Percentiles rank a stretch among this genome's conserved stretches.
These are phyloP conservation scores for Torulaspora globosa DNA, from an alignment of 1,139 yeast species.

Conservation along the genomic window DNA sequence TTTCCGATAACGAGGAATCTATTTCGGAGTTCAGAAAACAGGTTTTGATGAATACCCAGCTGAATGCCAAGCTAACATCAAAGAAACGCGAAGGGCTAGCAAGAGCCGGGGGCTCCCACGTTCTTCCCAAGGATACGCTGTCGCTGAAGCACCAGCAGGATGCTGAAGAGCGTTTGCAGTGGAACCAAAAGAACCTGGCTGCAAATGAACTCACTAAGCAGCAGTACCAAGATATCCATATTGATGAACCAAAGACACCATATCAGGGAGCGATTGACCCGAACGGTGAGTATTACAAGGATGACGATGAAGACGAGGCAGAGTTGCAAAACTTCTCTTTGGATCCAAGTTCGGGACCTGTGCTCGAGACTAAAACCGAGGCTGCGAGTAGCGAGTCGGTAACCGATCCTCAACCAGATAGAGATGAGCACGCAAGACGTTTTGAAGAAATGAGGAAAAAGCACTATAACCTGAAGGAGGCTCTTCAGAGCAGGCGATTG, in stretches of 20 bases:
- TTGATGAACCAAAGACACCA: conserved; percentile 97
- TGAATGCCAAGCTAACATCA: conserved; percentile 41
- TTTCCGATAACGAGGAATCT: conserved; percentile 34
- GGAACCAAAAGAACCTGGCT: conserved; percentile 67
- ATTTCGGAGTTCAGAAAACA: conserved; percentile 46
- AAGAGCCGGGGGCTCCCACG: conserved; percentile 11
- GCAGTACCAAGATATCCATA: conserved; percentile 43
- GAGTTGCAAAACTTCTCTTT: conserved; percentile 48
- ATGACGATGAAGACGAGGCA: conserved; percentile 61
- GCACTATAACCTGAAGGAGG: conserved; percentile 73
- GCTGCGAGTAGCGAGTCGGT: conserved; percentile 11
- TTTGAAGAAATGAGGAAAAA: conserved; percentile 74
- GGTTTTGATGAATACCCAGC: conserved; percentile 47
- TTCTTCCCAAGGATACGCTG: conserved; percentile 33
- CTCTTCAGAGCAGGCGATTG: conserved; percentile 39
- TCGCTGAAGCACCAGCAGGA: conserved; percentile 28
- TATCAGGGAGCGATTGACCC: conserved; percentile 92
- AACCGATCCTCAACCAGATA: conserved; percentile 34
- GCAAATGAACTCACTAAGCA: conserved; percentile 50
- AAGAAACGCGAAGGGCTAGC: conserved; percentile 14
- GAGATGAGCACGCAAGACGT: conserved; percentile 47
- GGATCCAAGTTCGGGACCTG: conserved; percentile 36
- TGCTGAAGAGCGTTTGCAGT: conserved; percentile 47
- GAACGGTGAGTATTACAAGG: conserved; percentile 74
- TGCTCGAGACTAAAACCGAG: neutral